A percentile compares a stretch with the other conserved stretches of the same genome.
These are phyloP conservation scores for Amphicarpaea edgeworthii DNA, from an alignment of 306 rosid genomes.

Conservation along the genomic window DNA sequence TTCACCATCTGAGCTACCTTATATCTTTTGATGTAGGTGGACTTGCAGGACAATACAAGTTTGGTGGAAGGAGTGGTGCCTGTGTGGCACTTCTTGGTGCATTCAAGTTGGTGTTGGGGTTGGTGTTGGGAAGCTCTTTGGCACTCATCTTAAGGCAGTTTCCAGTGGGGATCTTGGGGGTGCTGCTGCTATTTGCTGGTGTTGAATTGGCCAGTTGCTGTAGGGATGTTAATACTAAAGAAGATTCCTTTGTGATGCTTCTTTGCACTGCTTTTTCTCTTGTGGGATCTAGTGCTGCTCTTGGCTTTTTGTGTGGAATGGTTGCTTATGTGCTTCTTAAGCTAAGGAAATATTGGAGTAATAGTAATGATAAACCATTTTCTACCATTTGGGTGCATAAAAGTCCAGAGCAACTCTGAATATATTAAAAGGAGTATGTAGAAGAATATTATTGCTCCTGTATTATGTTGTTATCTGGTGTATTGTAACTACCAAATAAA, in stretches of 20 bases:
- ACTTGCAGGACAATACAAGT: slow-evolving; percentile 75
- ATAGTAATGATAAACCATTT: slow-evolving; percentile 36
- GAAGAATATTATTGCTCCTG: no score
- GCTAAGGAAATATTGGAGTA: slow-evolving; percentile 57
- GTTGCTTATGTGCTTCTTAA: slow-evolving; percentile 50
- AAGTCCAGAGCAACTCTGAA: background rate
- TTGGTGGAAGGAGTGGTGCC: slow-evolving; percentile 81
- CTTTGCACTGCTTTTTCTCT: slow-evolving; percentile 61
- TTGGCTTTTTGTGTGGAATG: slow-evolving; percentile 67
- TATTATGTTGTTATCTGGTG: background rate
- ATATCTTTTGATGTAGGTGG: no score
- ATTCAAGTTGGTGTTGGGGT: slow-evolving; percentile 61
- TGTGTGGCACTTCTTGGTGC: slow-evolving; percentile 76
- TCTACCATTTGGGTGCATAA: slow-evolving; percentile 41
- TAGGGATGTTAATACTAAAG: slow-evolving; percentile 65
- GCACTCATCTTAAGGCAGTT: slow-evolving; percentile 56
- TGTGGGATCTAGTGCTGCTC: slow-evolving; percentile 68
- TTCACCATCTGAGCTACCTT: no score
- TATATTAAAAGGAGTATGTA: background rate
- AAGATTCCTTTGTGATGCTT: slow-evolving; percentile 71
- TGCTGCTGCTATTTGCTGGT: slow-evolving; percentile 72
- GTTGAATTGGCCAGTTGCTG: slow-evolving; percentile 74
- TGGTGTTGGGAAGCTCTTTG: slow-evolving; percentile 67
- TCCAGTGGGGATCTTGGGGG: slow-evolving; percentile 72
- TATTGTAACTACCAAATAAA: background rate